Conservation (phyloP, 352 stramenopile genomes). For the Globisporangium orthogonon region DNA sequence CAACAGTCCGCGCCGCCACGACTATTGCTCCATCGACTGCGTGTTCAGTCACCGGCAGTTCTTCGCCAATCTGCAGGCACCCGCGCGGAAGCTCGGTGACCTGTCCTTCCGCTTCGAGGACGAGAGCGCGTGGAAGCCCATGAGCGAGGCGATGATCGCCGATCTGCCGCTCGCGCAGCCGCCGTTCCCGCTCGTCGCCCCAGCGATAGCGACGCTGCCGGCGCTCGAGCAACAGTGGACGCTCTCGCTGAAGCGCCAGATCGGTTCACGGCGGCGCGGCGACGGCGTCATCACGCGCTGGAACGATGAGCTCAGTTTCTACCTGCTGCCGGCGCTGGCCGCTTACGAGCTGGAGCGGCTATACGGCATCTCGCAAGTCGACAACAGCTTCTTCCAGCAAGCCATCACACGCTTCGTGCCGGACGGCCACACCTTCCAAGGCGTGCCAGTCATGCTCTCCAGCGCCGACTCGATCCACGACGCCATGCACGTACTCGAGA, state of each 20-base stretch:
- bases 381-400: constrained; percentile 82
- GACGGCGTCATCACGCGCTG: constrained; percentile 58
- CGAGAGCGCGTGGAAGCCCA: constrained; percentile 47
- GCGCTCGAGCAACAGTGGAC: constrained; percentile 48
- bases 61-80: constrained; percentile 72
- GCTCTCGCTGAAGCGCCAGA: constrained; percentile 22
- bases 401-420: constrained; percentile 74
- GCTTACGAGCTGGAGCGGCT: constrained; percentile 85
- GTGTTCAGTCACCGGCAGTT: constrained; percentile 73
- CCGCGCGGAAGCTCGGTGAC: constrained; percentile 31
- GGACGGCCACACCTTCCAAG: constrained; percentile 82
- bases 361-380: constrained; percentile 50
- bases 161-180: constrained; percentile 32
- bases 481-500: constrained; percentile 34
- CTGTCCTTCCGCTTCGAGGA: constrained; percentile 59
- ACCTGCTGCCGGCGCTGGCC: constrained; percentile 75
- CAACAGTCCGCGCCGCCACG: constrained; percentile 16
- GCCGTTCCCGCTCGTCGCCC: constrained; percentile 19
- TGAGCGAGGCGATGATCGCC: constrained; percentile 42
- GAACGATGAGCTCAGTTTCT: constrained; percentile 74
- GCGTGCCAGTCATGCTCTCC: constrained; percentile 63
- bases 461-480: constrained; percentile 17
- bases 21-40: constrained; percentile 76
- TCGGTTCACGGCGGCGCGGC: constrained; percentile 33
- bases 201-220: constrained; percentile 22